Percentiles rank a stretch among this genome's conserved stretches.
phyloP scores from a whole-genome alignment of 2,329 filamentous ascomycete species.

The Plenodomus biglobosus region DNA sequence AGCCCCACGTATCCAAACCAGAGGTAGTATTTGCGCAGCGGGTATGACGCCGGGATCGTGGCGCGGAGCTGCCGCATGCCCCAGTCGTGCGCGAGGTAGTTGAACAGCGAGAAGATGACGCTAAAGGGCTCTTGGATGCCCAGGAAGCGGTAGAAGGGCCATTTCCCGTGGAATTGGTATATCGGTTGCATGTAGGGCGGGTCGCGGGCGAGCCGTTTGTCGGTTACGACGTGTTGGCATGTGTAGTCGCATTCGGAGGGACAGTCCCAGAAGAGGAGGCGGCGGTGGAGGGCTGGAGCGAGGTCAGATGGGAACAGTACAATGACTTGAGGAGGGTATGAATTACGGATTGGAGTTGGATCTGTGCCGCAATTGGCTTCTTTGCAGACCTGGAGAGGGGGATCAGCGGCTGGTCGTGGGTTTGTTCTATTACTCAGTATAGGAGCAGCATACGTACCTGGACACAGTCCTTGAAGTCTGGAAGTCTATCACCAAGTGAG shows the following conservation, averaged over 20 bases:
- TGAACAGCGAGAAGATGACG: constrained; percentile 89
- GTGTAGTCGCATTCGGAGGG: constrained; percentile 95
- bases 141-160: constrained; percentile 88
- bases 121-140: constrained; percentile 95
- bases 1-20: constrained; percentile 78
- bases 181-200: constrained; percentile 66
- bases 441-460: constrained; percentile 57
- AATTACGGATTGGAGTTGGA: constrained; percentile 68
- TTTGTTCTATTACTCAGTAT: not conserved
- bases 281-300: constrained; percentile 72
- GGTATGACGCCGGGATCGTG: constrained; percentile 70
- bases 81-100: constrained; percentile 80
- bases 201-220: constrained; percentile 65
- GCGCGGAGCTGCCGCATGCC: constrained; percentile 73
- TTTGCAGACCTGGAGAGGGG: constrained; percentile 67
- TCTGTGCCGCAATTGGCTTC: constrained; percentile 74
- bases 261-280: constrained; percentile 89
- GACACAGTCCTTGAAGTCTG: constrained; percentile 85
- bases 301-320: constrained; percentile 3
- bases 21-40: constrained; percentile 78
- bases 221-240: constrained; percentile 91
- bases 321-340: constrained; percentile 2
- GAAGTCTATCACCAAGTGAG: constrained; percentile 79
- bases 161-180: constrained; percentile 97
- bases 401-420: constrained; percentile 13